phyloP scores from a whole-genome alignment of 495 filamentous ascomycete species.

The Bombardia bombarda region DNA sequence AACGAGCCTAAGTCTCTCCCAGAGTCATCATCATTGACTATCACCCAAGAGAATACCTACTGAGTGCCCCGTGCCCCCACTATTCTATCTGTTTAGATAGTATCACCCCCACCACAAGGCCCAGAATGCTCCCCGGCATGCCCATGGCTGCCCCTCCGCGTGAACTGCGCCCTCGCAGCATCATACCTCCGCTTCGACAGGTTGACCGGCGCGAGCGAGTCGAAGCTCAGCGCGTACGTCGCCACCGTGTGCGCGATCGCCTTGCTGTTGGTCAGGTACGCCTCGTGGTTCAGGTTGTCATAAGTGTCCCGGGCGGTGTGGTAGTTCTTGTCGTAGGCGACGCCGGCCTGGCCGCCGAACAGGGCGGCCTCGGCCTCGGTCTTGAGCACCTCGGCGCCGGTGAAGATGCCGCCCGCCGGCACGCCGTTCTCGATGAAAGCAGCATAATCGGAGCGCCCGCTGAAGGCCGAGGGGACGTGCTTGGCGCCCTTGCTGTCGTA shows the following conservation, averaged over 20 bases:
- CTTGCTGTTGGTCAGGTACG: slow-evolving; percentile 53
- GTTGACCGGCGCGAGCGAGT: slow-evolving; percentile 7
- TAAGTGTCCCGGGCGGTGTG: slow-evolving; percentile 51
- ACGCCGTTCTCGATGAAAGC: slow-evolving; percentile 59
- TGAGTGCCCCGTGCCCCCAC: too few species aligned
- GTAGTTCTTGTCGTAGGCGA: slow-evolving; percentile 55
- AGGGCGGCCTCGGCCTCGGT: slow-evolving; percentile 46
- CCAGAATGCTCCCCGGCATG: slow-evolving; percentile 2
- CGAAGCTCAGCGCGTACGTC: slow-evolving; percentile 47
- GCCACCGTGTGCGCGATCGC: slow-evolving; percentile 58
- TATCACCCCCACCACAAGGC: slow-evolving; percentile 5
- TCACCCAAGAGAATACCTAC: too few species aligned
- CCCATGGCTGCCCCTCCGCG: neutral
- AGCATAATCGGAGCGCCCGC: slow-evolving; percentile 61
- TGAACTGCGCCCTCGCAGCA: neutral
- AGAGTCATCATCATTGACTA: too few species aligned
- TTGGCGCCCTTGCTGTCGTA: slow-evolving; percentile 36
- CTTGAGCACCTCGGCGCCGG: slow-evolving; percentile 61
- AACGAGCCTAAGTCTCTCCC: too few species aligned
- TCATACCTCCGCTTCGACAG: neutral
- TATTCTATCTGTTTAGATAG: too few species aligned
- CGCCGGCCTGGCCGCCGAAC: slow-evolving; percentile 55
- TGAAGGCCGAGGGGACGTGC: slow-evolving; percentile 46
- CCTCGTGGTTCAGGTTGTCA: slow-evolving; percentile 49
- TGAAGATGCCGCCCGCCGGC: slow-evolving; percentile 58